Evolutionary conservation across 208 protist species (phyloP), one percentile per base, ranked within the genome.

Genomic region (Strigomonas culicis): DNA sequence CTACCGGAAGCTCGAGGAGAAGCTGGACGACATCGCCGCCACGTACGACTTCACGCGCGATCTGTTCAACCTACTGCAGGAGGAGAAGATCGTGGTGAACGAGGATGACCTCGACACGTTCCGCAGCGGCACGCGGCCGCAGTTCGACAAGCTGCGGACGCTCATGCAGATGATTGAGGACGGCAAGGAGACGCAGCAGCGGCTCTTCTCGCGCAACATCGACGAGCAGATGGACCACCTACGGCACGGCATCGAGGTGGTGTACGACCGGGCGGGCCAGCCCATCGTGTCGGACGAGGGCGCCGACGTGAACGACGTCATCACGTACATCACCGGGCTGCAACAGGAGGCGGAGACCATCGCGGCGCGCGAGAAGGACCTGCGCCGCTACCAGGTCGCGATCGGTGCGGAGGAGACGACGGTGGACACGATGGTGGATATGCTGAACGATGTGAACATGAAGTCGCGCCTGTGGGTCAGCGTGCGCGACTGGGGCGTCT

Each of bases 211-310:
- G 46, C 87, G 88, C 39, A 87, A 93, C 70, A 80, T 98, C 30
- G 94, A 98, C 31, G 87, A 97, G 72, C 82, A 97, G 64, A 95
- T 98, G 80, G 88, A 94, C 30, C 74, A 92, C 60, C 83, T 98
- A 59, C 84, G 88, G 47, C 86, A 73, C 53, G 65, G 79, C 44
- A 94, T 98, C 62, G 84, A 93, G 69, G 90, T 82, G 53, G 84
- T 97, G 36, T 86, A 89, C 67, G 80, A 94, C 70, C 77, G 84
- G 36, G 84, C 92, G 2, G 81, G 87, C 7, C 83, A 98, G 68
- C 72, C 90, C 21, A 94, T 96, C 53, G 75, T 98, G 24, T 82
- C 77, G 34, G 86, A 97, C 19, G 94, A 89, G 24, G 78, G 90
- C 58, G 86, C 80, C 1, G 72, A 88, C 25, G 70, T 96, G 25